A percentile compares a stretch with the other conserved stretches of the same genome.
These are phyloP conservation scores for Ceratocystis ficicola DNA, from an alignment of 2,329 filamentous ascomycete species.

Conservation along the genomic window DNA sequence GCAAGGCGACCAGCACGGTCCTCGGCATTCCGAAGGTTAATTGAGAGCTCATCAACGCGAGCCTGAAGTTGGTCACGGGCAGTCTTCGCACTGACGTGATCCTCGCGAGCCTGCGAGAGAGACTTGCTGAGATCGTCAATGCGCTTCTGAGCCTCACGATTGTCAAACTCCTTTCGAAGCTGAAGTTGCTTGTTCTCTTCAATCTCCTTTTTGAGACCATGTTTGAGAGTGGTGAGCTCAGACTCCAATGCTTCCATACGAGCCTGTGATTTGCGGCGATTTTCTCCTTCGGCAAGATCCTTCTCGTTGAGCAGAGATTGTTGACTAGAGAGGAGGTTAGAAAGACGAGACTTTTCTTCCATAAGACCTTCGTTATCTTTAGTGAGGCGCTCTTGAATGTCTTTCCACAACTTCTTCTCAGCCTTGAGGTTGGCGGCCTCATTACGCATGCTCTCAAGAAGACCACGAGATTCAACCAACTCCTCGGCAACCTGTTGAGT, in stretches of 20 bases:
- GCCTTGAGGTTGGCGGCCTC: conserved; percentile 89
- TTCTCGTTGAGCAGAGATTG: conserved; percentile 88
- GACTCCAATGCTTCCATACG: conserved; percentile 68
- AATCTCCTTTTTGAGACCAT: conserved; percentile 68
- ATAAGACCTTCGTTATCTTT: conserved; percentile 78
- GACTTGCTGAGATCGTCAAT: conserved; percentile 83
- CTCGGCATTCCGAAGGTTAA: conserved; percentile 79
- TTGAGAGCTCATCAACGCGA: conserved; percentile 75
- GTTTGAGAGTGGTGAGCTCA: conserved; percentile 66
- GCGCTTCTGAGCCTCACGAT: conserved; percentile 74
- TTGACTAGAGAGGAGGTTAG: conserved; percentile 67
- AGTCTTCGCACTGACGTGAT: conserved; percentile 75
- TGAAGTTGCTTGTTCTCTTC: conserved; percentile 76
- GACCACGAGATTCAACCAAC: conserved; percentile 68
- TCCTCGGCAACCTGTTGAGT: conserved; percentile 91
- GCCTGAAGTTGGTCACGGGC: conserved; percentile 79
- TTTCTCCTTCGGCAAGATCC: conserved; percentile 71
- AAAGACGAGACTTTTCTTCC: conserved; percentile 74
- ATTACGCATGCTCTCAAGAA: conserved; percentile 75
- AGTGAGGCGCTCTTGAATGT: conserved; percentile 74
- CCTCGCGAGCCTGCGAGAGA: conserved; percentile 69
- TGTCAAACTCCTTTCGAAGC: conserved; percentile 79
- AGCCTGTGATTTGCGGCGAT: conserved; percentile 62
- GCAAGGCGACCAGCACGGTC: conserved; percentile 74
- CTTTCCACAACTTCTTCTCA: conserved; percentile 89